phyloP scores from a whole-genome alignment of 108 stramenopile genomes.

The Nitzschia inconspicua region DNA sequence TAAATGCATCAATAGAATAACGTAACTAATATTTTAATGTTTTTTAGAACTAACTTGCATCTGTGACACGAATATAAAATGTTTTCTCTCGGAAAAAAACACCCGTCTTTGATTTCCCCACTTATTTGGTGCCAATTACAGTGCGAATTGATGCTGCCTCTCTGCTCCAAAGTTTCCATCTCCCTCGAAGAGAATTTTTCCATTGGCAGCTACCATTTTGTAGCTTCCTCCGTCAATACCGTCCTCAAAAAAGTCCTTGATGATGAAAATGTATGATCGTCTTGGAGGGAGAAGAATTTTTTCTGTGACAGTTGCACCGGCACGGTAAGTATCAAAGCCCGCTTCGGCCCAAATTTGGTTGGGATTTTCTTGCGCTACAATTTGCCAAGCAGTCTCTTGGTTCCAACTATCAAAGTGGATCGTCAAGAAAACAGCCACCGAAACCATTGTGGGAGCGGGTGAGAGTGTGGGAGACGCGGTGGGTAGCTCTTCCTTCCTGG shows the following conservation, averaged over 20 bases:
- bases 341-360: background rate
- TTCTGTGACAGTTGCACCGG: background rate
- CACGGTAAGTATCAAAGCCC: conserved; percentile 2
- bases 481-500: background rate
- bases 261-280: background rate
- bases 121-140: too few relatives aligned
- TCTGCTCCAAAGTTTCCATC: background rate
- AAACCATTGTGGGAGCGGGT: conserved; percentile 4
- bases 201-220: background rate
- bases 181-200: background rate
- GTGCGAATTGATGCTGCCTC: conserved; percentile 1
- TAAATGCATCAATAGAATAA: too few relatives aligned
- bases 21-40: too few relatives aligned
- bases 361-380: background rate
- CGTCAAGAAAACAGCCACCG: conserved; percentile 1
- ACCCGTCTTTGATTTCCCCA: too few relatives aligned
- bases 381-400: conserved; percentile 9
- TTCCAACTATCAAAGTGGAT: conserved; percentile 9
- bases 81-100: too few relatives aligned
- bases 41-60: too few relatives aligned
- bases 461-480: background rate
- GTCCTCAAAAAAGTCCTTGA: conserved; percentile 7
- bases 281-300: background rate
- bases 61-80: too few relatives aligned
- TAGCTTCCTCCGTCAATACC: conserved; percentile 7